Base-by-base conservation (phyloP, 306 rosid species). In the Calophaca sinica region DNA sequence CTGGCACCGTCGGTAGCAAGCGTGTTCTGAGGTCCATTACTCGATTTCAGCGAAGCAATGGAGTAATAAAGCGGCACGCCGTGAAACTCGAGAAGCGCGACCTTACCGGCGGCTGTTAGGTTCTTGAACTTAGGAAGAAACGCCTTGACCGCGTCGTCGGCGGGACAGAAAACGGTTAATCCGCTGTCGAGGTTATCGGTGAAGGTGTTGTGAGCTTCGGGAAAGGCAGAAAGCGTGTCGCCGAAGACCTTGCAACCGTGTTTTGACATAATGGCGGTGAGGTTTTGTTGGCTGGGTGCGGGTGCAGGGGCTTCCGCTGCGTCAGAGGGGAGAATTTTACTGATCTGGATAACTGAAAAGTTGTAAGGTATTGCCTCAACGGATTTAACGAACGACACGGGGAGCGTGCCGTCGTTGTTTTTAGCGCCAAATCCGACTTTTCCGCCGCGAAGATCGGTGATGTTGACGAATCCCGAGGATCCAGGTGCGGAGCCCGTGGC, bases 401-500 rank as follows among this genome's bases (percentile, higher is more conserved):
- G 13, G 53, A 94, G 87, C 0, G 52, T 29, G 7, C 93, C 92
- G 75, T 57, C 88, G 74, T 84, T 87, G 72, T 87, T 73, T 15
- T 87, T 77, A 11, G 97, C 86, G 12, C 89, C 83, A 57, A 94
- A 90, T 0, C 90, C 96, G 60, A 94, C 97, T 44, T 88, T 94
- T 0, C 98, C 98, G 26, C 97, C 97, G 32, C 13, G 82, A 8
- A 88, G 87, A 66, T 90, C 93, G 13, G 98, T 94, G 51, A 94
- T 94, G 87, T 94, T 94, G 48, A 94, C 91, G 77, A 90, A 87
- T 2, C 98, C 98, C 2, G 97, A 0, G 12, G 96, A 71, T 0
- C 96, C 98, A 0, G 90, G 90, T 4, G 98, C 97, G 5, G 93
- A 7, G 39, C 97, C 98, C 36, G 92, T 82, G 77, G 97, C 88